Evolutionary conservation across 257 asterid species (phyloP).

Genomic region (Gynochthodes officinalis): DNA sequence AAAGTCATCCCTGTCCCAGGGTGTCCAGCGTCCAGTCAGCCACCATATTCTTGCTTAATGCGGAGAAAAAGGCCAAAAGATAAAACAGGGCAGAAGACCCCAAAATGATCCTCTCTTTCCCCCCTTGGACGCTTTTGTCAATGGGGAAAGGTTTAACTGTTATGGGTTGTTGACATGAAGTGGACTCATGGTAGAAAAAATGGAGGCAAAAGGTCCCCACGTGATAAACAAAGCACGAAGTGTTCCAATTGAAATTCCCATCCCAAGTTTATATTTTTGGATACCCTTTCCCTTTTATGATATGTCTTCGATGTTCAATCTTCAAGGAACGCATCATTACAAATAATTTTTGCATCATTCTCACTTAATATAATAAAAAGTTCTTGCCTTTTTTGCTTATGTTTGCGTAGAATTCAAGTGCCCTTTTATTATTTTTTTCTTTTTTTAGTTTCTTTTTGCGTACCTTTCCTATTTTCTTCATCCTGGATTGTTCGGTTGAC

Average conservation of each 20-base stretch:
- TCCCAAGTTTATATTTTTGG: neutral
- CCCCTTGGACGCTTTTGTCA: conserved; percentile 29
- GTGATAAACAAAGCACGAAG: conserved; percentile 32
- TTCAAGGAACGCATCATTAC: conserved; percentile 15
- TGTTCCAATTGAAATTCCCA: conserved; percentile 30
- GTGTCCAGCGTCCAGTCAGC: neutral
- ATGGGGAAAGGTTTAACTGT: conserved; percentile 36
- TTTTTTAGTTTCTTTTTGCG: conserved; percentile 3
- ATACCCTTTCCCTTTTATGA: neutral
- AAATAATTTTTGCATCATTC: conserved; percentile 27
- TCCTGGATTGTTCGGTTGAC: conserved; percentile 41
- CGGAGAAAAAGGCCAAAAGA: conserved; percentile 21
- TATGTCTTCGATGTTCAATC: conserved; percentile 19
- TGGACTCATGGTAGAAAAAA: conserved; percentile 34
- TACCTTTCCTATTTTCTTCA: conserved; percentile 24
- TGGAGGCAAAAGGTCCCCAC: conserved; percentile 36
- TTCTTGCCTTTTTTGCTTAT: conserved; percentile 28
- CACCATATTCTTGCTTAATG: neutral
- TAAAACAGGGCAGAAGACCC: conserved; percentile 21
- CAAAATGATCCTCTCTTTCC: conserved; percentile 22
- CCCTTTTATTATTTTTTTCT: conserved; percentile 15
- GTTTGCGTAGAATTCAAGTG: conserved; percentile 53
- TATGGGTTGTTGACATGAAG: conserved; percentile 46
- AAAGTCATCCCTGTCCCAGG: too few species aligned
- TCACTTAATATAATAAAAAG: conserved; percentile 6